Conservation (phyloP, 176 grass and related monocot species). For the Musa acuminata region DNA sequence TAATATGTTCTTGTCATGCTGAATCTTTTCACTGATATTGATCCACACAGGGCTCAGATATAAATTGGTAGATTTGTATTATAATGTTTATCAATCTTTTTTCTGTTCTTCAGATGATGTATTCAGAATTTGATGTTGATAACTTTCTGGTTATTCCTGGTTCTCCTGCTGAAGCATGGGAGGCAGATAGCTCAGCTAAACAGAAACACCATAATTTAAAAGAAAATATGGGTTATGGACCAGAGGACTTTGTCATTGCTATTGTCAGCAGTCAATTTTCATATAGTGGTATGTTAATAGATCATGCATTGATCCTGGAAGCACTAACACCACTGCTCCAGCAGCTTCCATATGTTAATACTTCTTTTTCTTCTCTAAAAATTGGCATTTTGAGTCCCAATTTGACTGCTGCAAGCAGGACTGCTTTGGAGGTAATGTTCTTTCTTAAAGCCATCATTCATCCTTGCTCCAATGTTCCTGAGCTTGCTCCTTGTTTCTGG, state of each 20-base stretch:
- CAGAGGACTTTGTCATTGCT: constrained; percentile 67
- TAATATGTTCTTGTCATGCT: constrained; percentile 34
- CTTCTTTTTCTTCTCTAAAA: constrained; percentile 47
- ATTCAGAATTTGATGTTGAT: constrained; percentile 85
- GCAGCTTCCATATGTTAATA: constrained; percentile 50
- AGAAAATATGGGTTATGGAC: constrained; percentile 35
- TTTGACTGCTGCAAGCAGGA: constrained; percentile 37
- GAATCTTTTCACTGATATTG: constrained; percentile 1
- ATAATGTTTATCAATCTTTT: constrained; percentile 9
- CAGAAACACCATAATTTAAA: constrained; percentile 28
- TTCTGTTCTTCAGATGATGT: constrained; percentile 61
- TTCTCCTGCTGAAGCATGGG: constrained; percentile 53
- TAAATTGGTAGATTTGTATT: constrained; percentile 1
- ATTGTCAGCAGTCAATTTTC: constrained; percentile 77
- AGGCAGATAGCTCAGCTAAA: constrained; percentile 38
- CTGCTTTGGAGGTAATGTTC: constrained; percentile 50
- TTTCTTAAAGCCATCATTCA: neutral
- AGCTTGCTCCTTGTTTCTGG: neutral
- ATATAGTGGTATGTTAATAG: constrained; percentile 63
- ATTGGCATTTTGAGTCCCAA: constrained; percentile 58
- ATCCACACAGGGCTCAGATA: neutral
- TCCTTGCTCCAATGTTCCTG: neutral
- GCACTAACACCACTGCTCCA: constrained; percentile 57
- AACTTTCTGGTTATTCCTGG: constrained; percentile 98
- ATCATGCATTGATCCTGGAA: constrained; percentile 71